Evolutionary conservation across 2,329 filamentous ascomycete species (phyloP), one percentile per base, ranked within the genome.

Genomic region (Colletotrichum falcatum): DNA sequence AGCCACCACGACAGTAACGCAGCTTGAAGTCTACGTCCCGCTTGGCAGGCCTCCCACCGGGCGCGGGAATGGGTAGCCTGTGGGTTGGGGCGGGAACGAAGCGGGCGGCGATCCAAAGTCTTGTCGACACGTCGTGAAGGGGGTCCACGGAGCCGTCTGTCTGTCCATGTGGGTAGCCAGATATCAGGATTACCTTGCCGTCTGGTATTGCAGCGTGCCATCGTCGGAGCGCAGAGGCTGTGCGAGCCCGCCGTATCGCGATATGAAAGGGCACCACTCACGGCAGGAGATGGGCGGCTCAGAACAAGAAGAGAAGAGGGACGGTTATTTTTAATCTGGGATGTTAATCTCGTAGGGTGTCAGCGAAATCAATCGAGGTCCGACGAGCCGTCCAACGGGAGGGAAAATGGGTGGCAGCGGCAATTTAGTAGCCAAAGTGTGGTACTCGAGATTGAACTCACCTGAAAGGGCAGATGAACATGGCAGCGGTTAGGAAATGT

Each of bases 321-420:
- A 26, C 12, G 49, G 42, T 56, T 70, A 56, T 66, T 70, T 70
- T 70, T 67, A 67, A 49, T 8, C 33, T 23, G 33, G 35, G n/a
- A 28, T 37, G 26, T 59, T 58, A 61, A 70, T 67, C 48, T 70
- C 44, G 6, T 18, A 66, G 63, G 42, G 63, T 58, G 14, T 56
- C 58, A 66, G 39, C 39, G 23, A 39, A 35, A 64, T 64, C 26
- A 54, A 46, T 37, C 51, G 26, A 55, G 26, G 7, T 28, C 42
- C 39, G 39, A 23, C 11, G 26, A 42, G 56, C 42, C 28, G 26
- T 30, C 14, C n/a, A 59, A 35, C 35, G 39, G 6, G 33, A 9
- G 6, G 7, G 5, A 11, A 20, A 33, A 23, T n/a, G 39, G 20
- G 23, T 61, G 30, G 14, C n/a, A 16, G 23, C 14, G 26, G 14